Percentiles rank a stretch among this genome's conserved stretches.
phyloP scores from a whole-genome alignment of 345 rosid genomes.

The Acer yangbiense region DNA sequence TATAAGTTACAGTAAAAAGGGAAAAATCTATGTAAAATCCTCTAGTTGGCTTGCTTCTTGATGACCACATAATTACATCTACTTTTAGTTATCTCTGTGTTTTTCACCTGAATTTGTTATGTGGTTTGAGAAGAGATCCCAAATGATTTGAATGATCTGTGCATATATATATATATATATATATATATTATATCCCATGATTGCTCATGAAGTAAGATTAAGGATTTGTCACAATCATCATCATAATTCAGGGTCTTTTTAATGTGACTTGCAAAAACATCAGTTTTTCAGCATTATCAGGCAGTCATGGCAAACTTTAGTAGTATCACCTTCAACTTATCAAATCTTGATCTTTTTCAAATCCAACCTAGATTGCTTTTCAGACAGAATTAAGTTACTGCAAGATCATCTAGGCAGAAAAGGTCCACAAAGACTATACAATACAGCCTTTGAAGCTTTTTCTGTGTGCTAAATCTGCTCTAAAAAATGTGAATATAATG shows the following conservation, averaged over 20 bases:
- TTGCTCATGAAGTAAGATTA: constrained; percentile 13
- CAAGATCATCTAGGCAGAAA: neutral
- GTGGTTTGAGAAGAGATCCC: neutral
- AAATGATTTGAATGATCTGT: no score
- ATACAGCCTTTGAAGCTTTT: neutral
- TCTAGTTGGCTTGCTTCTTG: no score
- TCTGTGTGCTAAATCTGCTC: neutral
- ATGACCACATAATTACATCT: neutral
- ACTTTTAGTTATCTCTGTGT: neutral
- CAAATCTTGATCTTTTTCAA: neutral
- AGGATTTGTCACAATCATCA: constrained; percentile 26
- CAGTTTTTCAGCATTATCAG: constrained; percentile 14
- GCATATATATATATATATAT: no score
- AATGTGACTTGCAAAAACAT: constrained; percentile 4
- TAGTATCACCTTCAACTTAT: constrained; percentile 7
- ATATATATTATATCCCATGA: no score
- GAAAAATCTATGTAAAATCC: neutral
- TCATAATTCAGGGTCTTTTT: constrained; percentile 10
- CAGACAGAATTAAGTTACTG: neutral
- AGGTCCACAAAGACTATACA: neutral
- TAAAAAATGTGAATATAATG: no score
- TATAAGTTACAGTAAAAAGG: no score
- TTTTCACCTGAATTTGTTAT: neutral
- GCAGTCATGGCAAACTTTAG: constrained; percentile 18
- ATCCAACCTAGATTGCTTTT: neutral